Base-by-base conservation (phyloP, 1,284 basidiomycete genomes). In the Ustilago esculenta region DNA sequence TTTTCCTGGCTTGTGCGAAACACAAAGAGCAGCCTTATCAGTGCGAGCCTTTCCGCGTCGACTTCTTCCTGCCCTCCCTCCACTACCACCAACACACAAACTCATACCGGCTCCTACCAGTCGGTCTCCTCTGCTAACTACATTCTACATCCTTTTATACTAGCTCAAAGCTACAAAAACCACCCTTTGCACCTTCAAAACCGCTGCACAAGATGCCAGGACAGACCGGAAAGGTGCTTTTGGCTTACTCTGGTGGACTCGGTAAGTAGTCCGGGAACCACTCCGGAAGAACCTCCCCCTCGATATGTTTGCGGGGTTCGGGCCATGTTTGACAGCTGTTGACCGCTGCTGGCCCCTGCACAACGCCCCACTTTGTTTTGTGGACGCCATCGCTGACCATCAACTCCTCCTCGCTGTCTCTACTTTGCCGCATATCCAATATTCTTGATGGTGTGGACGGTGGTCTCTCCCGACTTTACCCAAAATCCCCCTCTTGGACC, bases 231-330 rank as follows among this genome's bases (percentile, higher is more conserved):
- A 92, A 92, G 77, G 92, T 96, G 74, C 86, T 96, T 54, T 86
- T 96, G 69, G 95, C 95, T 36, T 98, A 98, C 86, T 98, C 95
- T 78, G 95, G 96, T 78, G 95, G 95, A 81, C 88, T 98, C 61
- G 94, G 94, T 95, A 67, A 79, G 92, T 86, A 49, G 50, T 36
- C 60, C 55, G 72, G 52, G 69, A 44, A 51, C 46, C 63, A 55
- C 36, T 56, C 56, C 63, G 63, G 56, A 43, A 65, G 48, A 35
- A 36, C 37, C 25, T 40, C 18, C 29, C 39, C 20, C 52, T 50
- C 59, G 49, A 12, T 33, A 37, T 29, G 40, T 42, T 50, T 59
- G 50, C 42, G 56, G 56, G 51, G 51, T 54, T 55, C 51, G 45
- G 47, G 63, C 63, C 43, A 23, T 66, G 43, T 60, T 66, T 53